phyloP scores from a whole-genome alignment of 1,284 basidiomycete species.

The Malassezia restricta region DNA sequence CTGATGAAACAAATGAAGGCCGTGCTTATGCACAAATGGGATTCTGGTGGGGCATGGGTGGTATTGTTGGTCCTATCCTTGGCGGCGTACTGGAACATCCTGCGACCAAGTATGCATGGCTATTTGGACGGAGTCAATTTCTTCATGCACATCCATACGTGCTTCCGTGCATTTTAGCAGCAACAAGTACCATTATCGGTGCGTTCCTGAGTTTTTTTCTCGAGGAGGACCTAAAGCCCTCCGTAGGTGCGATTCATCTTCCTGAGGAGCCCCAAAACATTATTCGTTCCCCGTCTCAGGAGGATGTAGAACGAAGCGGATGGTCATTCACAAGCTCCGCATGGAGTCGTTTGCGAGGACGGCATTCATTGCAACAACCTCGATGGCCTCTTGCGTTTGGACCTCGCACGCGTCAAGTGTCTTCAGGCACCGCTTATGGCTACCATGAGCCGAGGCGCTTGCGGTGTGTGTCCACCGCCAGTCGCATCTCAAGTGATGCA shows the following conservation, averaged over 20 bases:
- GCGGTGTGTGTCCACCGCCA: not conserved
- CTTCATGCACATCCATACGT: constrained; percentile 80
- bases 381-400: constrained; percentile 1
- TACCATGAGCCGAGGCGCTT: not conserved
- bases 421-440: not conserved
- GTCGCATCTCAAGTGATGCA: not conserved
- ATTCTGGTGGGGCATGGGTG: constrained; percentile 92
- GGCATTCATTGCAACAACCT: not conserved
- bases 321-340: not conserved
- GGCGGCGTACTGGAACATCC: constrained; percentile 55
- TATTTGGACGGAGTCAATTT: constrained; percentile 55
- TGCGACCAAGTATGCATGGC: constrained; percentile 65
- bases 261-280: not conserved
- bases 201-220: constrained; percentile 77
- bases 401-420: not conserved
- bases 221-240: constrained; percentile 59
- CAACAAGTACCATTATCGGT: constrained; percentile 52
- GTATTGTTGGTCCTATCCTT: constrained; percentile 60
- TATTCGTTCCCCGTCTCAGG: not conserved
- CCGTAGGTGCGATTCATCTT: constrained; percentile 28
- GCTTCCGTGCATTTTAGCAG: constrained; percentile 63
- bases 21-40: constrained; percentile 86
- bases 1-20: constrained; percentile 78
- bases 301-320: not conserved
- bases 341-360: not conserved